Base-by-base conservation (phyloP, 1,284 basidiomycete genomes). In the Ceratobasidium theobromae region DNA sequence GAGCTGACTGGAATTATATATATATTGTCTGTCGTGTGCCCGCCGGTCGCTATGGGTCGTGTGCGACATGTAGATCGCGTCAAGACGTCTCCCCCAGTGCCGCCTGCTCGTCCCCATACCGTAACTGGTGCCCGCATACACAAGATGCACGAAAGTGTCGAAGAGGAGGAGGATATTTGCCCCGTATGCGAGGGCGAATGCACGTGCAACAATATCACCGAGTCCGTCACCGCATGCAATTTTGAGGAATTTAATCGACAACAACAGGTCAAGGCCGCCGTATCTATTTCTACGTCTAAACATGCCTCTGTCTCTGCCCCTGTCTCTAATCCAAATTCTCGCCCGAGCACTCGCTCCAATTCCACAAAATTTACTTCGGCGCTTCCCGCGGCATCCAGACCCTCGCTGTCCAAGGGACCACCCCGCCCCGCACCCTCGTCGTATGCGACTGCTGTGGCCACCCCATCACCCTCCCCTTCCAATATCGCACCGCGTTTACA, bases 151-250 rank as follows among this genome's bases (percentile, higher is more conserved):
- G 55, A 60, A n/a, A 43, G 43, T 38, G 28, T 40, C 53, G 53
- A 57, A 11, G 53, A 60, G n/a, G 55, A 60, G 23, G 55, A 60
- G 30, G 55, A 60, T 33, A 60, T 60, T 18, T 60, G 55, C 41
- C 55, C 55, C 41, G 55, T 60, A 35, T 60, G 55, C 55, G 55
- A 60, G 55, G 55, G 38, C 55, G 55, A 60, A 30, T 60, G 55
- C 30, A 60, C 45, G n/a, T 60, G 55, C 55, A 60, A 60, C 30
- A 60, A 60, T 38, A 43, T 60, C 30, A 43, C 43, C 55, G 55
- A 60, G 45, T 60, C 55, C 45, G 43, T 60, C 32, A 60, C 55
- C 55, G 55, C 55, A 27, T 46, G 28, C 45, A 60, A 28, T 21
- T 60, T 60, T 21, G 55, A 41, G 28, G 55, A 60, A 33, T 60